Evolutionary conservation across 345 rosid species (phyloP).

Genomic region (Atalantia buxifolia): DNA sequence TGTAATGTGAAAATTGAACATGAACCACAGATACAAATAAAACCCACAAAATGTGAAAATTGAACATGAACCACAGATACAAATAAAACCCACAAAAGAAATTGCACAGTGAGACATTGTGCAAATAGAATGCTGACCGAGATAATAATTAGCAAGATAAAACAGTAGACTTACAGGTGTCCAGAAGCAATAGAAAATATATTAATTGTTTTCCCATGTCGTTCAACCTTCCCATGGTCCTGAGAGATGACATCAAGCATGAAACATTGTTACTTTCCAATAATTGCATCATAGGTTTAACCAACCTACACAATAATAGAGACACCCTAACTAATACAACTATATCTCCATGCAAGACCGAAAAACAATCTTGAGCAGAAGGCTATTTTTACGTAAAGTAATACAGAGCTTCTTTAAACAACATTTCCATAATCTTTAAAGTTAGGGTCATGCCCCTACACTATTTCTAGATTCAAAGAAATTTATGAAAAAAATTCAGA

Average conservation of each 20-base stretch:
- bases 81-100: neutral
- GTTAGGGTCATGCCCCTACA: neutral
- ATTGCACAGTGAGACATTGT: neutral
- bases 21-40: neutral
- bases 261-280: conserved; percentile 9
- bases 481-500: neutral
- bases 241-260: conserved; percentile 24
- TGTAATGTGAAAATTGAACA: neutral
- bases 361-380: neutral
- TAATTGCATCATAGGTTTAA: conserved; percentile 1
- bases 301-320: neutral
- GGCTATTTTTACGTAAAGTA: neutral
- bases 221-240: conserved; percentile 67
- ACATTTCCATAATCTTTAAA: neutral
- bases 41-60: neutral
- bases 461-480: neutral
- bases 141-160: conserved; percentile 12
- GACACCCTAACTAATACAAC: neutral
- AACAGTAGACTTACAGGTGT: conserved; percentile 71
- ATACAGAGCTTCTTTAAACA: neutral
- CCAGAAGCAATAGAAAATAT: conserved; percentile 98
- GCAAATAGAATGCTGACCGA: neutral
- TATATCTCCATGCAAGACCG: neutral
- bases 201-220: conserved; percentile 78
- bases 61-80: neutral